These are phyloP conservation scores for Basidiobolus heterosporus DNA, from an alignment of 371 early-diverging fungal genomes.

Conservation along the genomic window DNA sequence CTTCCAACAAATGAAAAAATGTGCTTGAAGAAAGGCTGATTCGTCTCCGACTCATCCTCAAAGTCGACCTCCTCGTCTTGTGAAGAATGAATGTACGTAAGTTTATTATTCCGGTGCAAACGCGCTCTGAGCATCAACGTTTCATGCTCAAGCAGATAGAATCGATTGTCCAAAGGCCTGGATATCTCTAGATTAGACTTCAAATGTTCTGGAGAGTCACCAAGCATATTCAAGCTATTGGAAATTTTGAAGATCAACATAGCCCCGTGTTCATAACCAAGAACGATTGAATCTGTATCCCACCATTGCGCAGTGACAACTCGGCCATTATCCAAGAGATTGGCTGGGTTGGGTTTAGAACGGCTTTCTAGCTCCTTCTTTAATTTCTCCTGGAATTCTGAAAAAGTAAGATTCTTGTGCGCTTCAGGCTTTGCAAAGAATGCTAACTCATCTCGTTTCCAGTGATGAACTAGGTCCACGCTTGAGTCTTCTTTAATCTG, in stretches of 20 bases:
- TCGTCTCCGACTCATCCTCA: constrained; percentile 6
- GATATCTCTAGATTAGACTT: constrained; percentile 16
- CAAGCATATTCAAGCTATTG: constrained; percentile 16
- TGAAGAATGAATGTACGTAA: constrained; percentile 16
- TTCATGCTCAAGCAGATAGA: constrained; percentile 17
- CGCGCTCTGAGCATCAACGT: constrained; percentile 20
- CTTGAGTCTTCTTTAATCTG: constrained; percentile 9
- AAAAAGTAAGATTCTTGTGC: constrained; percentile 12
- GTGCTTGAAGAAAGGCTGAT: too few relatives aligned
- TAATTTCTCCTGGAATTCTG: constrained; percentile 12
- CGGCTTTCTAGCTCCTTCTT: constrained; percentile 5
- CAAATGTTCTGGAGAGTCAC: constrained; percentile 16
- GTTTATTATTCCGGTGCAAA: constrained; percentile 14
- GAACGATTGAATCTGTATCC: constrained; percentile 19
- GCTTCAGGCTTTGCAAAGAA: constrained; percentile 18
- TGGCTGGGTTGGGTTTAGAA: constrained; percentile 3
- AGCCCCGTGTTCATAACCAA: constrained; percentile 22
- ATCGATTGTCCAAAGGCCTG: constrained; percentile 13
- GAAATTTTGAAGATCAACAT: constrained; percentile 21
- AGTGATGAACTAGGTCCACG: constrained; percentile 9
- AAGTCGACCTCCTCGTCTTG: constrained; percentile 17
- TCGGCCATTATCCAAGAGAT: constrained; percentile 15
- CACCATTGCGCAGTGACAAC: constrained; percentile 25
- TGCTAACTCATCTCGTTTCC: constrained; percentile 16
- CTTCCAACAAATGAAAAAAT: too few relatives aligned